Percentiles rank a stretch among this genome's conserved stretches.
Evolutionary conservation across 1,139 yeast species (phyloP).

Genomic region (Hyphopichia fennica): DNA sequence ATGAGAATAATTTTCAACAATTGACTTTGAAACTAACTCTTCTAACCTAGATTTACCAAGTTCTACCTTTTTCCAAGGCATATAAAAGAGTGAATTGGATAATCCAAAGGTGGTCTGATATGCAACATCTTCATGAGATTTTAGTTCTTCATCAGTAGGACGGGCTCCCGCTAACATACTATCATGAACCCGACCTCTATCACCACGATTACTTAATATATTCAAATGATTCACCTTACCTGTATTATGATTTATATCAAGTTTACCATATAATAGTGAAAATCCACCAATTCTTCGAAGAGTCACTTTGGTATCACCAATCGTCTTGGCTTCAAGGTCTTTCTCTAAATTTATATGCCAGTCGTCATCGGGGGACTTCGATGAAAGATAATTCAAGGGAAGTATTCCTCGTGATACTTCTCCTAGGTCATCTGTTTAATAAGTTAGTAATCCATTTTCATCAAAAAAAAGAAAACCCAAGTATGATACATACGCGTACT

Average conservation of each 20-base stretch:
- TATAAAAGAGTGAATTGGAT: slow-evolving; percentile 60
- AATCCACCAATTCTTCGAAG: slow-evolving; percentile 76
- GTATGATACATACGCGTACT: slow-evolving; percentile 18
- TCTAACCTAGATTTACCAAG: slow-evolving; percentile 50
- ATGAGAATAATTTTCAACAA: slow-evolving; percentile 23
- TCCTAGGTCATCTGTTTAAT: slow-evolving; percentile 24
- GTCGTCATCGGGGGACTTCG: slow-evolving; percentile 35
- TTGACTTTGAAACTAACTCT: slow-evolving; percentile 32
- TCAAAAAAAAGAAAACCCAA: background rate
- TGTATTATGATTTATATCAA: slow-evolving; percentile 24
- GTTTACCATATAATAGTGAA: slow-evolving; percentile 69
- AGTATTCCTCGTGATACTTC: slow-evolving; percentile 70
- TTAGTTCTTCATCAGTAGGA: slow-evolving; percentile 9
- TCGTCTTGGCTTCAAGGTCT: slow-evolving; percentile 22
- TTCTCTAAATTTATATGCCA: slow-evolving; percentile 46
- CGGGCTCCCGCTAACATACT: slow-evolving; percentile 1
- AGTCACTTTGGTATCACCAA: slow-evolving; percentile 16
- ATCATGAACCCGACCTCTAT: slow-evolving; percentile 30
- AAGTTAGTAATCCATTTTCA: slow-evolving; percentile 10
- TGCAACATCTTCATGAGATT: slow-evolving; percentile 13
- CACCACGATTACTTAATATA: slow-evolving; percentile 54
- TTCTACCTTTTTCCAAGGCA: slow-evolving; percentile 74
- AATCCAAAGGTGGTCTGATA: slow-evolving; percentile 46
- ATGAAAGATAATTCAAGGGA: slow-evolving; percentile 57
- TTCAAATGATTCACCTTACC: slow-evolving; percentile 37